Percentiles rank a stretch among this genome's conserved stretches.
Evolutionary conservation across 306 rosid genomes (phyloP).

Genomic region (Malus domestica): ASM211411v1 NC_041791.1:9093501-9094000

Average conservation of each 20-base stretch:
- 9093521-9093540: too few relatives aligned
- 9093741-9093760: not conserved
- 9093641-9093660: not conserved
- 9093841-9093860: not conserved
- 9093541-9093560: too few relatives aligned
- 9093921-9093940: not conserved
- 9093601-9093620: too few relatives aligned
- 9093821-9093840: not conserved
- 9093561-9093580: too few relatives aligned
- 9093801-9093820: not conserved
- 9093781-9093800: not conserved
- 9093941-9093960: not conserved
- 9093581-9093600: too few relatives aligned
- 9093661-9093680: not conserved
- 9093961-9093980: constrained; percentile 27
- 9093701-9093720: not conserved
- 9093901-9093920: constrained; percentile 13
- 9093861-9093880: not conserved
- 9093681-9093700: not conserved
- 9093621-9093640: too few relatives aligned
- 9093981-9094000: constrained; percentile 23
- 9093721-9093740: not conserved
- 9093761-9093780: not conserved
- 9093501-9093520: too few relatives aligned
- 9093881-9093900: constrained; percentile 9